These are phyloP conservation scores for Monilinia fructigena DNA, from an alignment of 2,329 filamentous ascomycete genomes.

Conservation along the genomic window DNA sequence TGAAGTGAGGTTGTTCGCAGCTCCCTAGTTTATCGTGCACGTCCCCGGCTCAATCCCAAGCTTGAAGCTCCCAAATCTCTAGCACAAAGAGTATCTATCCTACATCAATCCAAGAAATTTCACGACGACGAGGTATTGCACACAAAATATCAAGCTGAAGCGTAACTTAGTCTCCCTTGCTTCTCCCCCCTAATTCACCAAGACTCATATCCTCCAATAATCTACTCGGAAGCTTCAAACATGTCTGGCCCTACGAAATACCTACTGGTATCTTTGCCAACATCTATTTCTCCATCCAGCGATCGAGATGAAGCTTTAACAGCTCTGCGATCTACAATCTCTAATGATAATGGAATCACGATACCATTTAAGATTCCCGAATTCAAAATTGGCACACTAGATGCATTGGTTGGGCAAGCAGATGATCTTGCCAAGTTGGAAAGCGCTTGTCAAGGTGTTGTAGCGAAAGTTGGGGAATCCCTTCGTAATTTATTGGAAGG, in stretches of 20 bases:
- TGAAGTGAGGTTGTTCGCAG: constrained; percentile 10
- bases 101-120: constrained; percentile 8
- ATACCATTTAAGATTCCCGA: constrained; percentile 80
- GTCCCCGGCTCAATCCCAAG: constrained; percentile 23
- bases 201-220: not conserved
- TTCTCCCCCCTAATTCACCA: not conserved
- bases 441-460: constrained; percentile 73
- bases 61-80: constrained; percentile 23
- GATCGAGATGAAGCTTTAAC: constrained; percentile 79
- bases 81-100: constrained; percentile 7
- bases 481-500: constrained; percentile 39
- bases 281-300: constrained; percentile 78
- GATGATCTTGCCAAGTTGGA: constrained; percentile 93
- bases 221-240: constrained; percentile 20
- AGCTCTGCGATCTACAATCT: constrained; percentile 69
- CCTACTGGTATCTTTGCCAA: constrained; percentile 85
- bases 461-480: constrained; percentile 66
- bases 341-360: constrained; percentile 72
- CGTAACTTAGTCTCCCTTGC: not conserved
- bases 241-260: constrained; percentile 56
- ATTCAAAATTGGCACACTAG: constrained; percentile 97
- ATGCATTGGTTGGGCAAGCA: constrained; percentile 92
- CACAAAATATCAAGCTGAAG: not conserved
- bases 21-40: constrained; percentile 23
- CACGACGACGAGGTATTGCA: not conserved